These are phyloP conservation scores for Phytomonas francai DNA, from an alignment of 208 protist species.

Conservation along the genomic window DNA sequence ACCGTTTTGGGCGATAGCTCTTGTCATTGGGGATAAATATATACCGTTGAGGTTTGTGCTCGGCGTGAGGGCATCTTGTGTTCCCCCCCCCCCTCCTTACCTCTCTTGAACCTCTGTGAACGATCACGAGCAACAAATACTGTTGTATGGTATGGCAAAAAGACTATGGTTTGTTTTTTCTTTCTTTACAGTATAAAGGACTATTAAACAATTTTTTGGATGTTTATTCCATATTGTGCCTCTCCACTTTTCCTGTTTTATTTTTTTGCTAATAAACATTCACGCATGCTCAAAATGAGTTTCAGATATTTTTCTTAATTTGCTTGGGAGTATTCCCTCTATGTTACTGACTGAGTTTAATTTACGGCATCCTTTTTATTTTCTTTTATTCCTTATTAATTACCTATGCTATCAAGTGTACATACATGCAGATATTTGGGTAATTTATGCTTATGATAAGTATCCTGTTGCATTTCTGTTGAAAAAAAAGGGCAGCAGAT, in stretches of 20 bases:
- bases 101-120: neutral
- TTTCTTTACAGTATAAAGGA: neutral
- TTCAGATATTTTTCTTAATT: neutral
- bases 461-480: conserved; percentile 7
- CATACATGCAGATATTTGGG: neutral
- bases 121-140: neutral
- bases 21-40: neutral
- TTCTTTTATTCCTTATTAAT: conserved; percentile 11
- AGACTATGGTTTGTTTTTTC: neutral
- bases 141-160: neutral
- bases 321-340: neutral
- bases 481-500: neutral
- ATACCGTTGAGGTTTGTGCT: neutral
- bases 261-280: neutral
- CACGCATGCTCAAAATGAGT: neutral
- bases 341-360: neutral
- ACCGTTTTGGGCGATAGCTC: neutral
- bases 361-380: conserved; percentile 16
- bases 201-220: neutral
- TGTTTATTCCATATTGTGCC: neutral
- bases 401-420: neutral
- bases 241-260: neutral
- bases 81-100: no score
- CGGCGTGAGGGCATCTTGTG: neutral
- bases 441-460: conserved; percentile 8